phyloP scores from a whole-genome alignment of 2,329 filamentous ascomycete species.

The Sporothrix schenckii region DNA sequence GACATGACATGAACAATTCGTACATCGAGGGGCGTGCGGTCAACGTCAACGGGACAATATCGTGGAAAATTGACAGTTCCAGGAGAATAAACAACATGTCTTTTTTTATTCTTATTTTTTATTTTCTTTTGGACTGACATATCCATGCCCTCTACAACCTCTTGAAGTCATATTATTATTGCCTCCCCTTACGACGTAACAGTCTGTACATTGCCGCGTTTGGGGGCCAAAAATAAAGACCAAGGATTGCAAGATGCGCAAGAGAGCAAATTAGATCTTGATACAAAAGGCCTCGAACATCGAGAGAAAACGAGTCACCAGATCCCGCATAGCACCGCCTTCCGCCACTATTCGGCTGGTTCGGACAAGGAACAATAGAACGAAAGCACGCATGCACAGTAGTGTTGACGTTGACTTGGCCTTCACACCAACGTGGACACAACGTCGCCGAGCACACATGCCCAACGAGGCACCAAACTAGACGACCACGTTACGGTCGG shows the following conservation, averaged over 20 bases:
- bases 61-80: too few species aligned
- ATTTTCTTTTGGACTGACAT: too few species aligned
- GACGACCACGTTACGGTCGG: neutral
- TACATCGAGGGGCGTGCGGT: too few species aligned
- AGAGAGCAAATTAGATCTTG: neutral
- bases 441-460: constrained; percentile 15
- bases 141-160: too few species aligned
- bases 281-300: neutral
- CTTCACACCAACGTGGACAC: neutral
- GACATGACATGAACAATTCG: too few species aligned
- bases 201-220: constrained; percentile 8
- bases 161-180: neutral
- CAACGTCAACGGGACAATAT: too few species aligned
- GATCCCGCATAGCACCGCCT: neutral
- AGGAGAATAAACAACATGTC: too few species aligned
- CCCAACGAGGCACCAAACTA: neutral
- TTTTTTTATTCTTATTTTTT: too few species aligned
- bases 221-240: constrained; percentile 23
- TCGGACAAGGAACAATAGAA: neutral
- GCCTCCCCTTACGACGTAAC: neutral
- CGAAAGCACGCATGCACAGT: neutral
- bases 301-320: too few species aligned
- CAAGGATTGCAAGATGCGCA: neutral
- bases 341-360: neutral
- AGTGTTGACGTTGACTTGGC: neutral